Percentiles rank a stretch among this genome's conserved stretches.
These are phyloP conservation scores for Avena insularis DNA, from an alignment of 176 grass and related monocot genomes.

Conservation along the genomic window DNA sequence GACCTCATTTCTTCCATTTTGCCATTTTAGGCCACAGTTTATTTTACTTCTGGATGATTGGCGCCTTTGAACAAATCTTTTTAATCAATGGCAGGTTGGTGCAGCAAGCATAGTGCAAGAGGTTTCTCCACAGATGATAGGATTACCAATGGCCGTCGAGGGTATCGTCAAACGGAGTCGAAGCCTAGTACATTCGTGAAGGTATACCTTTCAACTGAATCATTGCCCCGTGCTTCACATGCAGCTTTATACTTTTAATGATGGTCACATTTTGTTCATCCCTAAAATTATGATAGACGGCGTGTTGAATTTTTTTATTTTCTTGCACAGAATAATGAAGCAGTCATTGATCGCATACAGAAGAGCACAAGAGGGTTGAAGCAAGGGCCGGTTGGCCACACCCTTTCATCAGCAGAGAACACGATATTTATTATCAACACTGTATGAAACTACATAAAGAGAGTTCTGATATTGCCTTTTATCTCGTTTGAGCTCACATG, in stretches of 20 bases:
- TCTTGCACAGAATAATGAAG: constrained; percentile 32
- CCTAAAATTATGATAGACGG: background rate
- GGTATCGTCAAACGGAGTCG: constrained; percentile 23
- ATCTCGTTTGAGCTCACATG: constrained; percentile 2
- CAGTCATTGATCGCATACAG: constrained; percentile 44
- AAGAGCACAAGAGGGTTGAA: constrained; percentile 49
- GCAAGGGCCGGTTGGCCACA: constrained; percentile 54
- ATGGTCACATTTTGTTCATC: background rate
- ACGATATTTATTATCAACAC: constrained; percentile 75
- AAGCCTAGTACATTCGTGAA: background rate
- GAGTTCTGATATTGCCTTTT: constrained; percentile 1
- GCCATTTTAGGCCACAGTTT: background rate
- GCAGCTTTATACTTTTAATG: background rate
- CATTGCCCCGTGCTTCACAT: background rate
- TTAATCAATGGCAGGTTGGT: constrained; percentile 25
- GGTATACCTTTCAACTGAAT: constrained; percentile 22
- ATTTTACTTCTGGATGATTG: constrained; percentile 28
- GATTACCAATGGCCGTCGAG: background rate
- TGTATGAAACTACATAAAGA: constrained; percentile 54
- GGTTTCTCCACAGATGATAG: constrained; percentile 34
- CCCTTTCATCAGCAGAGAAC: constrained; percentile 66
- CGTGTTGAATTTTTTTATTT: background rate
- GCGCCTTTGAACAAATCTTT: background rate
- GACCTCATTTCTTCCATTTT: background rate
- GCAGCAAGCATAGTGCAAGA: constrained; percentile 30